Evolutionary conservation across 768 basidiomycete genomes (phyloP).

Genomic region (Naematelia encephala): DNA sequence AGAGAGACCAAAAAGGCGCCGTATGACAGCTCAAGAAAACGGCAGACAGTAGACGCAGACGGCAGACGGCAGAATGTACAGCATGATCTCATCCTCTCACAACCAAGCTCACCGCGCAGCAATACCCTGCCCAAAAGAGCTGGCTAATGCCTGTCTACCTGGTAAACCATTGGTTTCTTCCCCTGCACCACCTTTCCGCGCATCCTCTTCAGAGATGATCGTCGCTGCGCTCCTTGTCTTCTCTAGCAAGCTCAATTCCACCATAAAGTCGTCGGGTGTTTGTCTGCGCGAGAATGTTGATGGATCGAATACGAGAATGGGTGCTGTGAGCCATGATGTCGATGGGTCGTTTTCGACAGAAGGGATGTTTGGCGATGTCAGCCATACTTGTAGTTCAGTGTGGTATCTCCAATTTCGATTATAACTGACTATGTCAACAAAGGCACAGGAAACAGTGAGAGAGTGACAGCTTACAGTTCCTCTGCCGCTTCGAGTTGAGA

Average conservation of each 20-base stretch:
- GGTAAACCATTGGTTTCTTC: neutral
- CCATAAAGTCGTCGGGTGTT: constrained; percentile 43
- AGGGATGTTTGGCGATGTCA: constrained; percentile 47
- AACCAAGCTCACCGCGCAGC: neutral
- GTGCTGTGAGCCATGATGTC: constrained; percentile 47
- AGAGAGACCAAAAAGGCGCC: too few species aligned
- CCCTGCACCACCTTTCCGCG: constrained; percentile 10
- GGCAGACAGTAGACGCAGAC: neutral
- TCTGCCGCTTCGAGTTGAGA: constrained; percentile 85
- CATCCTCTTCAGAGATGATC: constrained; percentile 18
- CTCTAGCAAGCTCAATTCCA: constrained; percentile 33
- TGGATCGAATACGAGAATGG: constrained; percentile 72
- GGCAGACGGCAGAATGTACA: neutral
- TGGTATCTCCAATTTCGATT: constrained; percentile 95
- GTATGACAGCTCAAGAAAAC: too few species aligned
- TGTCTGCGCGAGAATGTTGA: constrained; percentile 31
- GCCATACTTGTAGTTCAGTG: constrained; percentile 80
- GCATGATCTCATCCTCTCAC: neutral
- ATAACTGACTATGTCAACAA: constrained; percentile 64
- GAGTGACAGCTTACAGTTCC: constrained; percentile 70
- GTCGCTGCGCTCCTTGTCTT: constrained; percentile 28
- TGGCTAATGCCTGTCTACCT: neutral
- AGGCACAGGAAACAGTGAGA: constrained; percentile 12
- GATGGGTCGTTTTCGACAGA: constrained; percentile 14
- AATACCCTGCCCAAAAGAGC: neutral